Conservation (phyloP, 192 early-diverging fungal genomes). For the Phycomyces blakesleeanus region DNA sequence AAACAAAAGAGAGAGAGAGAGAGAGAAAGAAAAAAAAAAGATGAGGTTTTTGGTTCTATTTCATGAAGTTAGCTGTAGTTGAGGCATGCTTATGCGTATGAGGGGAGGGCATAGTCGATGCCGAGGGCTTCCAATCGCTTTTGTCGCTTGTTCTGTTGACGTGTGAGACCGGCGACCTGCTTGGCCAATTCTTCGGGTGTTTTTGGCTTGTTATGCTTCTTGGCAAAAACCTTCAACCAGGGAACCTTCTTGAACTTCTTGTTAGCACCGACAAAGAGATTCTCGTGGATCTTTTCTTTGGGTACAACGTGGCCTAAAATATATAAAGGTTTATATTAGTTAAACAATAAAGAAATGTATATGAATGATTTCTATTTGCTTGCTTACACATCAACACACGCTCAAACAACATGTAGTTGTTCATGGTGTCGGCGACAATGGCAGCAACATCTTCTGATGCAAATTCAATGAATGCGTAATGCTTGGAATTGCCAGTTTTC, state of each 20-base stretch:
- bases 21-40: no score
- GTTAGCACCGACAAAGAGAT: conserved; percentile 70
- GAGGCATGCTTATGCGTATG: no score
- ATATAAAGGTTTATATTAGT: conserved; percentile 1
- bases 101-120: conserved; percentile 89
- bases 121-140: conserved; percentile 62
- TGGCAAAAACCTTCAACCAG: conserved; percentile 51
- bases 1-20: no score
- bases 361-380: no score
- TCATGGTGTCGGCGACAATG: conserved; percentile 94
- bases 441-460: conserved; percentile 70
- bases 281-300: conserved; percentile 67
- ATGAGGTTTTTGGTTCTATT: no score
- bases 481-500: conserved; percentile 87
- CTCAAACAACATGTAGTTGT: conserved; percentile 88
- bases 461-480: conserved; percentile 96
- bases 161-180: conserved; percentile 42
- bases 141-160: conserved; percentile 55
- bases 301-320: conserved; percentile 54
- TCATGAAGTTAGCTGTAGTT: no score
- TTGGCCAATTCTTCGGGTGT: conserved; percentile 44
- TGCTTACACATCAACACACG: conserved; percentile 73
- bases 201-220: conserved; percentile 63
- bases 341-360: conserved; percentile 12
- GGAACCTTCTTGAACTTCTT: conserved; percentile 63